Evolutionary conservation across 2,329 filamentous ascomycete genomes (phyloP), one percentile per base, ranked within the genome.

Genomic region (Alternaria hordeiaustralica): DNA sequence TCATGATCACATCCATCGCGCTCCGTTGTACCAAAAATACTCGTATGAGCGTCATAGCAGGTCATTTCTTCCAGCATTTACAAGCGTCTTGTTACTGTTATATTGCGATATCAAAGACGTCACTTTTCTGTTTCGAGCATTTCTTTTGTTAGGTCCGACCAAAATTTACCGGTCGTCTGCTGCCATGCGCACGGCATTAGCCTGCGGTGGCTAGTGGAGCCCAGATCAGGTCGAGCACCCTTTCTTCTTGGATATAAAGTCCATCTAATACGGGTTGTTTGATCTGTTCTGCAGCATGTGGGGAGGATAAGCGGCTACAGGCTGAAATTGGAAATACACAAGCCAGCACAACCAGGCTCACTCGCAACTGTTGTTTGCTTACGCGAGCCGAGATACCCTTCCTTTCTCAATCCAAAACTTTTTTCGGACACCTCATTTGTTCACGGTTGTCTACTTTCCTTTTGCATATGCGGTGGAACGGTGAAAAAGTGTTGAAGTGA

Each of bases 31-130:
- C 71, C 74, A 79, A 79, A 74, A 72, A 74, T 67, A 67, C 65
- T 71, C 60, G 73, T 77, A 77, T 73, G 76, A 79, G 76, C 78
- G 72, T 79, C 76, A 79, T 79, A 78, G 75, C 78, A 71, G 76
- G 71, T 74, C 70, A 71, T 69, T 75, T 65, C 64, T 63, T 69
- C 69, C 71, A 72, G 75, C 76, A 79, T 79, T 73, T 79, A 67
- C 75, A 70, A 79, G 75, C 76, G 76, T 75, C 71, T 41, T 75
- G 61, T 75, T 70, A 73, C 70, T 71, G 63, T 67, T 69, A 65
- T 68, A 56, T 61, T 73, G 73, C 75, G 66, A 76, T 75, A 76
- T 76, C 72, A 75, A 78, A 74, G 66, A 75, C 65, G 58, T 71
- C 71, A 67, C 65, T 56, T 66, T 71, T 67, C 68, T 70, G 66